Base-by-base conservation (phyloP, 2,329 filamentous ascomycete genomes). In the Fusarium sp. region DNA sequence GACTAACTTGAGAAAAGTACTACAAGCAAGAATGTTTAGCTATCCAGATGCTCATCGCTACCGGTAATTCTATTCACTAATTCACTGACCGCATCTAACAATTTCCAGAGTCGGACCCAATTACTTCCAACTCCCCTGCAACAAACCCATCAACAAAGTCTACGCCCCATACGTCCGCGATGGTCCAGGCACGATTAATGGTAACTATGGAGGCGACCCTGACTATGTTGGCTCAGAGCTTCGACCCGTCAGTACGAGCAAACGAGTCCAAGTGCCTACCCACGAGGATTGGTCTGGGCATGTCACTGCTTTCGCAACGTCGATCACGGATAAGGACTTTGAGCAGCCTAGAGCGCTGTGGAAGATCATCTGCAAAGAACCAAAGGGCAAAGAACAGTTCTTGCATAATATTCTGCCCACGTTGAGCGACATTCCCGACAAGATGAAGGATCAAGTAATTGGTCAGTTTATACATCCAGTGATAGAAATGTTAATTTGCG, bases 1-100 rank as follows among this genome's bases (percentile, higher is more conserved):
- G 18, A 36, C 18, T 53, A 8, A 53, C 24, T 28, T 9, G 6
- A 13, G 13, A 26, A 22, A 9, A 39, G 73, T 91, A 45, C 85
- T 91, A 3, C 89, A 91, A 79, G 85, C 87, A 1, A 85, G 89
- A 41, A 85, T 91, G 76, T 91, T 91, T 79, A 85, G 86, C 16
- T 91, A 91, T 77, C 86, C 88, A 1, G 89, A 91, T 71, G 88
- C 90, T 47, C 89, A 91, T 72, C 86, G 89, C 54, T 88, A 92
- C n/a, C 5, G 44, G 44, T 6, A 30, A 10, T 8, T 10, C 8
- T n/a, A 7, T 3, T 1, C 15, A 35, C 33, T 16, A 18, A 35
- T 3, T 35, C 4, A 18, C 16, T 35, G 9, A 2, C 16, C 16
- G 16, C 33, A 18, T 18, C 33, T 35, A 35, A 35, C 33, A 18